phyloP scores from a whole-genome alignment of 2,329 filamentous ascomycete species.

The Colletotrichum spaethianum region DNA sequence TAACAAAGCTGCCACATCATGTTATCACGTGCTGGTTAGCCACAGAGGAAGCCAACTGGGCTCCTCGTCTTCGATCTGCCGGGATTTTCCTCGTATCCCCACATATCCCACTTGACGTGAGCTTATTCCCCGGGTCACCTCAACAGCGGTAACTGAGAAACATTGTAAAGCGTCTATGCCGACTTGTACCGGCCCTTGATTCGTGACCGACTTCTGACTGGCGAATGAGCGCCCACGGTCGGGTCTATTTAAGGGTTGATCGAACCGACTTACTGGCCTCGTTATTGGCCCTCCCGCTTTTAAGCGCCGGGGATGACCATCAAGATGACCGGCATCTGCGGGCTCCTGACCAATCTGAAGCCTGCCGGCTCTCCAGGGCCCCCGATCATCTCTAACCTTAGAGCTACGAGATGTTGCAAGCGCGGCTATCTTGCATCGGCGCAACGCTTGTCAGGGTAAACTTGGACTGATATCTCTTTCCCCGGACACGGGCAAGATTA shows the following conservation, averaged over 20 bases:
- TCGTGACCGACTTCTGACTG: slow-evolving; percentile 2
- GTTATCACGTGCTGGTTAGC: background rate
- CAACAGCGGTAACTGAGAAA: slow-evolving; percentile 22
- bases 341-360: slow-evolving; percentile 31
- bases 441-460: slow-evolving; percentile 39
- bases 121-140: slow-evolving; percentile 26
- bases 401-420: slow-evolving; percentile 25
- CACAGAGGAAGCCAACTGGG: background rate
- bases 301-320: slow-evolving; percentile 38
- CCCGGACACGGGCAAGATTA: slow-evolving; percentile 19
- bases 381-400: slow-evolving; percentile 22
- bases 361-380: slow-evolving; percentile 4
- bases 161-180: slow-evolving; percentile 3
- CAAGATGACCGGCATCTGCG: slow-evolving; percentile 33
- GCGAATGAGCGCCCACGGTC: slow-evolving; percentile 14
- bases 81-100: slow-evolving; percentile 1
- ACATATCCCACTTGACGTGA: slow-evolving; percentile 32
- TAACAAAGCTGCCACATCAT: background rate
- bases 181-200: slow-evolving; percentile 10
- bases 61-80: background rate
- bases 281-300: slow-evolving; percentile 11
- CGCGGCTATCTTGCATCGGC: slow-evolving; percentile 42
- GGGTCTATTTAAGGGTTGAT: slow-evolving; percentile 2
- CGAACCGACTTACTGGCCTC: slow-evolving; percentile 20
- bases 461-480: slow-evolving; percentile 12